Evolutionary conservation across 495 filamentous ascomycete genomes (phyloP).

Genomic region (Penicillium steckii): DNA sequence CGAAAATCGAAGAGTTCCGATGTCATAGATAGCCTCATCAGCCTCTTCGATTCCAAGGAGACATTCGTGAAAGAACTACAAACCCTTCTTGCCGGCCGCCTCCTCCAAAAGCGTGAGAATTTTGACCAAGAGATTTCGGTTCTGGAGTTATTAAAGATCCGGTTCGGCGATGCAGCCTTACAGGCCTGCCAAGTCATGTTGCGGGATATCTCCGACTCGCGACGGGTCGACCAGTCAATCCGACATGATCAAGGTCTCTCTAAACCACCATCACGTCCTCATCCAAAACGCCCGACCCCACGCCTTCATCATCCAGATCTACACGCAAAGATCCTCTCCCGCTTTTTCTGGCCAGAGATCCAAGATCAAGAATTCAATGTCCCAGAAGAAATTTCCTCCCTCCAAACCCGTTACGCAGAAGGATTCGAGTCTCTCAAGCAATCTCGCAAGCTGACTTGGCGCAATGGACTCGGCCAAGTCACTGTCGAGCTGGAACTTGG

Average conservation of each 20-base stretch:
- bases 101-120: slow-evolving; percentile 67
- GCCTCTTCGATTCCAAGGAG: slow-evolving; percentile 80
- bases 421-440: slow-evolving; percentile 80
- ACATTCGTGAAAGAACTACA: slow-evolving; percentile 94
- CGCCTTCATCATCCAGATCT: slow-evolving; percentile 37
- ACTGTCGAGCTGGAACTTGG: slow-evolving; percentile 78
- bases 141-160: slow-evolving; percentile 81
- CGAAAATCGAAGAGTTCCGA: slow-evolving; percentile 84
- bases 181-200: slow-evolving; percentile 98
- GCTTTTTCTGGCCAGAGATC: slow-evolving; percentile 91
- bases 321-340: slow-evolving; percentile 84
- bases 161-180: slow-evolving; percentile 80
- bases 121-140: slow-evolving; percentile 79
- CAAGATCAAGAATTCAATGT: slow-evolving; percentile 74
- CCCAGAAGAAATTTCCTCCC: slow-evolving; percentile 58
- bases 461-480: slow-evolving; percentile 76
- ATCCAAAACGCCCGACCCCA: neutral
- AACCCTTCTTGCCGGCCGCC: slow-evolving; percentile 74
- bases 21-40: slow-evolving; percentile 87
- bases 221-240: slow-evolving; percentile 65
- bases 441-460: slow-evolving; percentile 84
- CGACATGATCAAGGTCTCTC: slow-evolving; percentile 45
- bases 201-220: slow-evolving; percentile 85
- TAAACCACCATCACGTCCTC: slow-evolving; percentile 3
- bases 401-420: slow-evolving; percentile 67